These are phyloP conservation scores for Rhododendron kiyosumense DNA, from an alignment of 148 eudicot species.

Conservation along the genomic window DNA sequence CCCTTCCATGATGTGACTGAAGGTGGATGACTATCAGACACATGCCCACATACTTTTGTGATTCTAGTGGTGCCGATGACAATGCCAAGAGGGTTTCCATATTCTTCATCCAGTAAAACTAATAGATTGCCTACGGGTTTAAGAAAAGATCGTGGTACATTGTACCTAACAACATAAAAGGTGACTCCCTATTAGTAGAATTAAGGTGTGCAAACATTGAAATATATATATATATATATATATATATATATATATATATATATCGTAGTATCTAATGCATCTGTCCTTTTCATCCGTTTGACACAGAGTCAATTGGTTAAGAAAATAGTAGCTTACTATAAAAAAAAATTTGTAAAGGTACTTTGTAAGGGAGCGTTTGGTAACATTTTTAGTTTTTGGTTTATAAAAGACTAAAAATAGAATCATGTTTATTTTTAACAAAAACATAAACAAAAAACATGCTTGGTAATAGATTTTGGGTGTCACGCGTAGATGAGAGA, in stretches of 20 bases:
- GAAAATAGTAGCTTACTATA: background rate
- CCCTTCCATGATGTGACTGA: constrained; percentile 22
- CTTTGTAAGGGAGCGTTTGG: too few species aligned
- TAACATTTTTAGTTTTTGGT: too few species aligned
- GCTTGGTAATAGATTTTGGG: too few species aligned
- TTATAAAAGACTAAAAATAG: too few species aligned
- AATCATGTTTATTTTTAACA: too few species aligned
- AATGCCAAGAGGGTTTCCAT: constrained; percentile 45
- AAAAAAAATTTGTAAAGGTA: background rate
- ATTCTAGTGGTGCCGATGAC: constrained; percentile 40
- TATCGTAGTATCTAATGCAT: background rate
- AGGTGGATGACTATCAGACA: constrained; percentile 28
- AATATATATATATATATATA: too few species aligned
- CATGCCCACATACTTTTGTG: constrained; percentile 29
- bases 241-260: too few species aligned
- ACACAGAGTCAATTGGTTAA: background rate
- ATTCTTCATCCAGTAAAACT: constrained; percentile 57
- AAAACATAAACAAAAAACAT: too few species aligned
- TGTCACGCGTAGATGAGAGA: too few species aligned
- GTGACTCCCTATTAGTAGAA: background rate
- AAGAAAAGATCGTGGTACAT: constrained; percentile 63
- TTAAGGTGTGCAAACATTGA: background rate
- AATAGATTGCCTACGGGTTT: constrained; percentile 37
- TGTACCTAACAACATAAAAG: constrained; percentile 37
- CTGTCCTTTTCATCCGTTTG: background rate